Evolutionary conservation across 2,329 filamentous ascomycete genomes (phyloP).

Genomic region (Arthrobotrys pseudoclavata): DNA sequence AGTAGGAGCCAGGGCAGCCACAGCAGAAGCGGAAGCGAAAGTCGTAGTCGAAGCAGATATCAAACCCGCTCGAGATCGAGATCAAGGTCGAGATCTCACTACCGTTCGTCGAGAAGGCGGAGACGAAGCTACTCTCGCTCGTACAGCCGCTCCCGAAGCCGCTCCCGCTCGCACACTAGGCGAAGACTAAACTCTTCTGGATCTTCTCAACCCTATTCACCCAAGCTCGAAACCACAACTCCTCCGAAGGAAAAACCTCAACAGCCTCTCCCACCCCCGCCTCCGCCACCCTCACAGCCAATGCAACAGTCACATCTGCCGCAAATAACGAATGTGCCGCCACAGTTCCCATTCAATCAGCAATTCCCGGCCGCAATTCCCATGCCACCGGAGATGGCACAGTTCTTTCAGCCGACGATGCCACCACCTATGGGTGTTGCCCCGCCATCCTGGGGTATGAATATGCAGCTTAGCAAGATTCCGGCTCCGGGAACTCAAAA

Average conservation of each 20-base stretch:
- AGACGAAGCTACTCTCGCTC: constrained; percentile 57
- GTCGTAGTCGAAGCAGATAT: constrained; percentile 33
- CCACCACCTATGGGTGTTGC: constrained; percentile 34
- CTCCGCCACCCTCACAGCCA: constrained; percentile 30
- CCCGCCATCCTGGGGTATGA: constrained; percentile 36
- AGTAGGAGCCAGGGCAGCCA: constrained; percentile 36
- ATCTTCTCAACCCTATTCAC: constrained; percentile 51
- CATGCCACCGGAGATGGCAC: constrained; percentile 55
- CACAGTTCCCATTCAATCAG: constrained; percentile 53
- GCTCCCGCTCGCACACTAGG: constrained; percentile 49
- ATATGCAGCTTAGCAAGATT: constrained; percentile 50
- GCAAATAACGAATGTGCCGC: constrained; percentile 22
- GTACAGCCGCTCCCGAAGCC: constrained; percentile 50
- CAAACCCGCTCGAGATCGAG: constrained; percentile 42
- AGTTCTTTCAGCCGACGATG: constrained; percentile 54
- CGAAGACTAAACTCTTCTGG: constrained; percentile 52
- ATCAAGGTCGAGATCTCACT: constrained; percentile 46
- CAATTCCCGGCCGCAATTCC: constrained; percentile 48
- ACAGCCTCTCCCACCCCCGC: constrained; percentile 16
- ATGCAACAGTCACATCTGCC: constrained; percentile 3
- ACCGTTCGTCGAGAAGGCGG: constrained; percentile 50
- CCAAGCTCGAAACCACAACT: constrained; percentile 22
- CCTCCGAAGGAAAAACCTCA: constrained; percentile 19
- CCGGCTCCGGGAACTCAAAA: constrained; percentile 20
- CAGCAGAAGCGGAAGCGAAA: constrained; percentile 20